Base-by-base conservation (phyloP, 2,329 filamentous ascomycete genomes). In the Epicoccum sorghinum region DNA sequence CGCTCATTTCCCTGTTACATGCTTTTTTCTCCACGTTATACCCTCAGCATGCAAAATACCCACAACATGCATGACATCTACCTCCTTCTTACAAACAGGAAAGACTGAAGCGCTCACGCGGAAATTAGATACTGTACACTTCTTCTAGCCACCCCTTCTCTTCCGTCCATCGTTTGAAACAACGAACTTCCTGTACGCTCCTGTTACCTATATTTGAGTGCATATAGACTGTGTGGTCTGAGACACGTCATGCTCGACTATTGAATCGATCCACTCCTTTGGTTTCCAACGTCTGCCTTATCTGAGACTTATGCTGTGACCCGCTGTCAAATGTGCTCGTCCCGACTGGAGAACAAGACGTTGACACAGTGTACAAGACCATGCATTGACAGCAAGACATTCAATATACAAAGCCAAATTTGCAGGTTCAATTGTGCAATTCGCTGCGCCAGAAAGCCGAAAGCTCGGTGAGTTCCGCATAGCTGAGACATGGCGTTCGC, bases 61-160 rank as follows among this genome's bases (percentile, higher is more conserved):
- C 69, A 62, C 33, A 49, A 32, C 42, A 50, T 55, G 52, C 52
- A 33, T 47, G 37, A 23, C 38, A 45, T 41, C 36, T 36, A 49
- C 52, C 40, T 59, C 52, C 64, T 58, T 62, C 64, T 58, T 36
- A 52, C 45, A 64, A 54, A 54, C 55, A 58, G 44, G 52, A 61
- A 74, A 75, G 72, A 75, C 66, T 73, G 71, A 71, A 67, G 72
- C 69, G 73, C 73, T 74, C 73, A 61, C 73, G 72, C 73, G 72
- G 73, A 68, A 63, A 69, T 52, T 66, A 67, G 45, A 57, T 65
- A 61, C 57, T 73, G 68, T 71, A 69, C 59, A 54, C 57, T 66
- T 62, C 48, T 60, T 43, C 47, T 23, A 43, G 52, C 38, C 32
- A 42, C 35, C 47, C 47, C 43, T 42, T 36, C 12, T 51, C 32